Evolutionary conservation across 2,329 filamentous ascomycete species (phyloP).

Genomic region (Dothistroma pini): DNA sequence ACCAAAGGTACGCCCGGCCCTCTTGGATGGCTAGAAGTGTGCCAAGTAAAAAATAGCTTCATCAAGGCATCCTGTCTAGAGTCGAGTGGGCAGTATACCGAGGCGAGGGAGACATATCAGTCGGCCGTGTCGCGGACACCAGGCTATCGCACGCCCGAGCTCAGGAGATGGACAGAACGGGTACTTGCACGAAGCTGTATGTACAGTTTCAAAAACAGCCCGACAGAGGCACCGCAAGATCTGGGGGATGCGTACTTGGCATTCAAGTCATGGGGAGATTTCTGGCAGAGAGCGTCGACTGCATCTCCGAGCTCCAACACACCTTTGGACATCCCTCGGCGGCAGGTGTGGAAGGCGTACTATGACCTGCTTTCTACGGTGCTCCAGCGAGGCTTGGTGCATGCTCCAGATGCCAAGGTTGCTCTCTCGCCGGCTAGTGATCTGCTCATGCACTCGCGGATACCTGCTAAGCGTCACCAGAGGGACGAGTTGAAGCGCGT

Average conservation of each 20-base stretch:
- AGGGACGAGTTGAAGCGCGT: slow-evolving; percentile 73
- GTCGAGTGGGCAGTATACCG: slow-evolving; percentile 21
- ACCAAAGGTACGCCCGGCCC: slow-evolving; percentile 12
- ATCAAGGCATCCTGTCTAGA: slow-evolving; percentile 31
- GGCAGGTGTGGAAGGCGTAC: slow-evolving; percentile 79
- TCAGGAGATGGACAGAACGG: slow-evolving; percentile 34
- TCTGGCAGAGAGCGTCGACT: slow-evolving; percentile 50
- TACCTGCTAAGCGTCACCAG: slow-evolving; percentile 46
- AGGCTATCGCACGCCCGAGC: slow-evolving; percentile 29
- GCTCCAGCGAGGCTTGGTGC: slow-evolving; percentile 62
- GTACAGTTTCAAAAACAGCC: slow-evolving; percentile 25
- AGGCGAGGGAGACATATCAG: slow-evolving; percentile 25
- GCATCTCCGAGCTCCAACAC: slow-evolving; percentile 34
- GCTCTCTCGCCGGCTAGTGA: slow-evolving; percentile 2
- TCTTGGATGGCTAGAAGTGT: slow-evolving; percentile 74
- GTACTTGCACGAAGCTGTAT: slow-evolving; percentile 32
- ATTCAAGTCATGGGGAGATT: slow-evolving; percentile 63
- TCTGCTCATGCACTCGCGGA: slow-evolving; percentile 22
- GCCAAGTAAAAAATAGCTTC: slow-evolving; percentile 42
- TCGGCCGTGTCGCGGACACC: slow-evolving; percentile 23
- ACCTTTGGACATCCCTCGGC: slow-evolving; percentile 44
- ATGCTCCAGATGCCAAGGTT: slow-evolving; percentile 35
- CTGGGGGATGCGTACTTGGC: slow-evolving; percentile 31
- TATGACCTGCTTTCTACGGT: slow-evolving; percentile 76
- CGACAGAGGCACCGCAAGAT: slow-evolving; percentile 20